Evolutionary conservation across 2,329 filamentous ascomycete species (phyloP).

Genomic region (Rutstroemia sp.): DNA sequence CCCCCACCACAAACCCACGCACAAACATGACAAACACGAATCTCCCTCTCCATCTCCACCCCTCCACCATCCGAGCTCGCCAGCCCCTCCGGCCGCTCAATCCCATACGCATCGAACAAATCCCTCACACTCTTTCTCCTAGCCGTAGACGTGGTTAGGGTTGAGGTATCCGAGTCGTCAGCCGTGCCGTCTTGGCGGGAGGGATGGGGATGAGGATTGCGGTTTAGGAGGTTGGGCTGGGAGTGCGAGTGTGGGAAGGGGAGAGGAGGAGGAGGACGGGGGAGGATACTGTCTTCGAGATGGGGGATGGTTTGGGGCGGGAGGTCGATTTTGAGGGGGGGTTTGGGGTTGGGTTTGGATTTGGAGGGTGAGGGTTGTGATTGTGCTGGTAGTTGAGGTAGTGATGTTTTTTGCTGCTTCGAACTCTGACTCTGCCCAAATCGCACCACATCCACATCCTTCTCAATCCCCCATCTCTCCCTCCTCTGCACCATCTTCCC

Average conservation of each 20-base stretch:
- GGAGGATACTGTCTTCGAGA: too few species aligned
- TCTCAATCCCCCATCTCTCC: too few species aligned
- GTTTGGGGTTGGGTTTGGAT: too few species aligned
- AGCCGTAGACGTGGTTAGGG: conserved; percentile 28
- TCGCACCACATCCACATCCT: too few species aligned
- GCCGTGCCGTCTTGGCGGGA: conserved; percentile 10
- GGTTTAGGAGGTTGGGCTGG: neutral
- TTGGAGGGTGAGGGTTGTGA: too few species aligned
- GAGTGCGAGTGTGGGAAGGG: conserved; percentile 5
- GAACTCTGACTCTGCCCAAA: too few species aligned
- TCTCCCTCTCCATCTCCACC: neutral
- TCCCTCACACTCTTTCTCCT: conserved; percentile 38
- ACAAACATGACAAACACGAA: conserved; percentile 43
- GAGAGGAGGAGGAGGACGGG: conserved; percentile 1
- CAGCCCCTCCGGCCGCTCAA: conserved; percentile 37
- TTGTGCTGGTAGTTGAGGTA: too few species aligned
- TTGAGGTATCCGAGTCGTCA: conserved; percentile 15
- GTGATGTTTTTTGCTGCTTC: too few species aligned
- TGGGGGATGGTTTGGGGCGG: too few species aligned
- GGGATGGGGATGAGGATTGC: conserved; percentile 1
- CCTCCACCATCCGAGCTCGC: conserved; percentile 20
- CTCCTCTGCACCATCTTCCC: too few species aligned
- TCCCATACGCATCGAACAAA: conserved; percentile 40
- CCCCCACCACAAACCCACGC: conserved; percentile 33
- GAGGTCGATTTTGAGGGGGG: too few species aligned